Percentiles rank a stretch among this genome's conserved stretches.
Conservation (phyloP, 1,284 basidiomycete genomes). For the Termitomyces sp. region DNA sequence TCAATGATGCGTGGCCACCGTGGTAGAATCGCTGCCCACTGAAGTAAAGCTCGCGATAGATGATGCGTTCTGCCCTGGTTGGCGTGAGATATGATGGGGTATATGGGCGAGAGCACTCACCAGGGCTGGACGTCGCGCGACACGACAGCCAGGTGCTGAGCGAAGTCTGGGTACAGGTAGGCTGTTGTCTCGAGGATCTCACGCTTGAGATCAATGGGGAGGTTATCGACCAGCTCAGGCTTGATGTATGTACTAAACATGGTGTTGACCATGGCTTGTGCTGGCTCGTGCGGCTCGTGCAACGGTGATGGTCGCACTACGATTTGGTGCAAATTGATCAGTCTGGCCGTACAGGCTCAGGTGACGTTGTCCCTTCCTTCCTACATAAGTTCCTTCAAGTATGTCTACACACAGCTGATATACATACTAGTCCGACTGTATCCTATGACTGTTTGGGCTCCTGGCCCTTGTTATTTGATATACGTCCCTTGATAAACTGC, state of each 20-base stretch:
- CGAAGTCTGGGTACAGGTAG: conserved; percentile 9
- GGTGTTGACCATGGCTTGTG: not conserved
- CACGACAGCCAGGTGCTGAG: conserved; percentile 13
- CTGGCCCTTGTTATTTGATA: conserved; percentile 8
- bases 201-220: conserved; percentile 17
- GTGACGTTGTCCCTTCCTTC: not conserved
- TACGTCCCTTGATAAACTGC: conserved; percentile 42
- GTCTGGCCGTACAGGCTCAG: not conserved
- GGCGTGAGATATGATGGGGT: not conserved
- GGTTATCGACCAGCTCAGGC: conserved; percentile 1
- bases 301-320: too few species aligned
- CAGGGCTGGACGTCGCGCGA: conserved; percentile 17
- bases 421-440: too few species aligned
- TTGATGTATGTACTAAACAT: conserved; percentile 14
- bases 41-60: conserved; percentile 19
- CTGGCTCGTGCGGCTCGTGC: too few species aligned
- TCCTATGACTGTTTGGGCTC: not conserved
- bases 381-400: too few species aligned
- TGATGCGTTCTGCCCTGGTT: conserved; percentile 18
- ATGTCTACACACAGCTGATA: not conserved
- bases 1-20: not conserved
- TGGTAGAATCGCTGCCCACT: conserved; percentile 5
- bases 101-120: not conserved
- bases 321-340: too few species aligned
- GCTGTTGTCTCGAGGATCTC: conserved; percentile 18